Base-by-base conservation (phyloP, 352 stramenopile genomes). In the Phytophthora pisi region DNA sequence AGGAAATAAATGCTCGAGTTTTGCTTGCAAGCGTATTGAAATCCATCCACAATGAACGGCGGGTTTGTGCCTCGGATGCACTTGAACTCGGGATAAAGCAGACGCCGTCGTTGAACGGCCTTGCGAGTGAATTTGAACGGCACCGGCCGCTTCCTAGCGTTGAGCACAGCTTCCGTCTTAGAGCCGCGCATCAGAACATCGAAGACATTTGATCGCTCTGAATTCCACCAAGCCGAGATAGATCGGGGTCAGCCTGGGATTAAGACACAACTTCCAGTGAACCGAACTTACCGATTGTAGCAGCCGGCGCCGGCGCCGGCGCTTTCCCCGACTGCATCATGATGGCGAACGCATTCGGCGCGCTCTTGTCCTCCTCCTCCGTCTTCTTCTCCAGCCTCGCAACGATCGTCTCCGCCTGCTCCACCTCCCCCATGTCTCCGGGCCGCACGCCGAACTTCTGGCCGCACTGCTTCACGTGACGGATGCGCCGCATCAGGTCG, bases 1-100 rank as follows among this genome's bases (percentile, higher is more conserved):
- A 99, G 82, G 62, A 99, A 99, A 61, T 99, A 99, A 50, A 93
- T 74, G 52, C 73, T 95, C 11, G 82, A 93, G 9, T 93, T 78
- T 38, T 81, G 45, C 43, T 87, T 88, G 46, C 70, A 89, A 3
- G 89, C 86, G 61, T 93, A 93, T n/a, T 81, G 72, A 58, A 97
- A 97, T 13, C 90, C 90, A 47, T 97, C 90, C 34, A 97, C 89
- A 23, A 97, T 89, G 64, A 93, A 94, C n/a, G 82, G 77, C 9
- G 86, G 86, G 23, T 84, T 74, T 9, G 88, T 95, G 26, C 86
- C 88, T 4, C 75, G 63, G 58, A 96, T 92, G 56, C 83, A 80
- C 63, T 96, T 96, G 65, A 82, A 96, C 40, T 91, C 86, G 0
- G 89, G 89, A 31, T 86, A 96, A 4, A 66, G 45, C 1, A 77